These are phyloP conservation scores for Trichoderma sp. DNA, from an alignment of 2,329 filamentous ascomycete genomes.

Conservation along the genomic window DNA sequence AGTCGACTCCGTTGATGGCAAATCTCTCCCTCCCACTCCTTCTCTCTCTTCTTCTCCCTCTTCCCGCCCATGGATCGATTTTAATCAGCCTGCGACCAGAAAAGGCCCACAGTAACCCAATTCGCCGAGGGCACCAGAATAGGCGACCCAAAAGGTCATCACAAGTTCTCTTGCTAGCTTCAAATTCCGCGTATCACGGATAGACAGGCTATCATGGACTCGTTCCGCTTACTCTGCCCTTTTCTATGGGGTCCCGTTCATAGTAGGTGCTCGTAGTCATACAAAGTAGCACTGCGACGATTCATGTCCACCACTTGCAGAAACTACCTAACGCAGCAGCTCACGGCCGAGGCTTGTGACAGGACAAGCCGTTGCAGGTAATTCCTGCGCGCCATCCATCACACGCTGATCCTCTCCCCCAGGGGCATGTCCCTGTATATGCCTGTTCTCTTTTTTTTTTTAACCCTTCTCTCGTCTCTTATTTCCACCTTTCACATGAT, in stretches of 20 bases:
- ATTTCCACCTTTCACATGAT: background rate
- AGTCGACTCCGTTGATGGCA: background rate
- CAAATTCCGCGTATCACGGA: background rate
- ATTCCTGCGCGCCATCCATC: background rate
- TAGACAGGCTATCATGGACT: background rate
- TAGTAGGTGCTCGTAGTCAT: background rate
- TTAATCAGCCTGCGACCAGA: background rate
- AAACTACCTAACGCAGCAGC: background rate
- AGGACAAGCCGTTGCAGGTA: background rate
- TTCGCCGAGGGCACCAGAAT: slow-evolving; percentile 7
- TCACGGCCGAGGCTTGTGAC: background rate
- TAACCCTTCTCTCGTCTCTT: background rate
- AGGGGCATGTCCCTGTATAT: background rate
- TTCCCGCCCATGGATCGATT: background rate
- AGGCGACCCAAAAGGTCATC: background rate
- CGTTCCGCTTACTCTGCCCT: background rate
- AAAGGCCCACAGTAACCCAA: slow-evolving; percentile 9
- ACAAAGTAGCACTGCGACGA: background rate
- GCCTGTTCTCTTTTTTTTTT: background rate
- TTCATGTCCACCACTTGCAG: background rate
- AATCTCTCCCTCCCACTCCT: background rate
- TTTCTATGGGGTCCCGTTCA: background rate
- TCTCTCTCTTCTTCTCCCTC: background rate
- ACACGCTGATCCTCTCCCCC: background rate
- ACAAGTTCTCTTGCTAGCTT: background rate